Base-by-base conservation (phyloP, 371 early-diverging fungal genomes). In the Mucor piriformis region DNA sequence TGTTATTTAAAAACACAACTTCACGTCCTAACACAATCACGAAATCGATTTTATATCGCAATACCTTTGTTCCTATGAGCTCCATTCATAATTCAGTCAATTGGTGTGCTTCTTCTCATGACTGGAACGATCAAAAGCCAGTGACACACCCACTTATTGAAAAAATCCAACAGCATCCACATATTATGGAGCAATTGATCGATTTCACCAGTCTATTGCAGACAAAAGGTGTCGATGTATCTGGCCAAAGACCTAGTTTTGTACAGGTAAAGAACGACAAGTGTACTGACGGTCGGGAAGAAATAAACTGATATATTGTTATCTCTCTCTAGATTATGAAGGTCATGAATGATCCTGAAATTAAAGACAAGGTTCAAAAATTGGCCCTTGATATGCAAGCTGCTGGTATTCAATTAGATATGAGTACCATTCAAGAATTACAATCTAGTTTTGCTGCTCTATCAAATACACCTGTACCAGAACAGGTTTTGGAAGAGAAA, bases 321-420 rank as follows among this genome's bases (percentile, higher is more conserved):
- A 29, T 27, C 53, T 34, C 53, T n/a, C 20, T 38, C 6, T 54
- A 69, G 70, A 52, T 76, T 3, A 63, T 78, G 61, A 72, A 75
- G 35, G 62, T 78, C 33, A 74, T 78, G 78, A 66, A 63, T 25
- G 78, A 78, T 60, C 69, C 71, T 8, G 75, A 75, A 48, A 57
- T 74, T 40, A 63, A 63, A 25, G 67, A 61, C 42, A 59, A 56
- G 5, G 67, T 71, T 3, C 43, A 59, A 33, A 53, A 63, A 16
- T 48, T 78, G 3, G 67, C 64, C 11, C 63, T 69, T 48, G 71
- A 66, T 21, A 71, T 78, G 71, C 66, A 69, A 18, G 67, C 64
- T 15, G 79, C 79, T 12, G 76, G 76, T 13, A 74, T 78, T 29
- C 71, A 68, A 37, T 46, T 75, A 20, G 79, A 78, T 40, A 70